Conservation (phyloP, 139 green algal genomes). For the Raphidocelis subcapitata region DNA sequence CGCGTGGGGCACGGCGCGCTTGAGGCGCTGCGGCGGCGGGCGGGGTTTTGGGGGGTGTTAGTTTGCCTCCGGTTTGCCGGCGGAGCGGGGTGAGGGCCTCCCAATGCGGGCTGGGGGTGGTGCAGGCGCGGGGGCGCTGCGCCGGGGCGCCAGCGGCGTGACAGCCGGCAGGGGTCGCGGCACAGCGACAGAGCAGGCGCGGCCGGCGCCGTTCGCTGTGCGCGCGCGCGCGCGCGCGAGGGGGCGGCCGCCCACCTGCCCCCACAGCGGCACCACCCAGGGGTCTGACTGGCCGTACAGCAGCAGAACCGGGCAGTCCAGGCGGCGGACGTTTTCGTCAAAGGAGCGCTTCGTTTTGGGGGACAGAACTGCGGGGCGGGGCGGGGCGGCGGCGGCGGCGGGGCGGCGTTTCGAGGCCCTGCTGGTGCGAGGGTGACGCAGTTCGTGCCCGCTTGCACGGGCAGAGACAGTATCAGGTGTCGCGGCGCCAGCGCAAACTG, state of each 20-base stretch:
- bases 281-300: slow-evolving; percentile 44
- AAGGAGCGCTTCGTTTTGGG: slow-evolving; percentile 45
- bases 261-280: slow-evolving; percentile 72
- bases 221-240: slow-evolving; percentile 21
- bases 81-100: too few species aligned
- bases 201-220: too few species aligned
- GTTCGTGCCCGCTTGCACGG: too few species aligned
- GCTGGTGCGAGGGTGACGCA: too few species aligned
- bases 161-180: neutral
- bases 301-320: slow-evolving; percentile 21
- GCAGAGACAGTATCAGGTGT: too few species aligned
- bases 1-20: slow-evolving; percentile 18
- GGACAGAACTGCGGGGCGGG: slow-evolving; percentile 53
- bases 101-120: neutral
- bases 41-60: neutral
- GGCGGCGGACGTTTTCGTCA: slow-evolving; percentile 37
- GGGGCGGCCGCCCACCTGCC: slow-evolving; percentile 13
- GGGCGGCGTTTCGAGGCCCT: too few species aligned
- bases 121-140: neutral
- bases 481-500: too few species aligned
- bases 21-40: slow-evolving; percentile 14
- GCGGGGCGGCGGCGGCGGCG: slow-evolving; percentile 53
- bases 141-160: neutral
- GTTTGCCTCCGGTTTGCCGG: neutral
- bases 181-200: slow-evolving; percentile 4